These are phyloP conservation scores for Austroboletus novae-zelandiae DNA, from an alignment of 1,284 basidiomycete genomes.

Conservation along the genomic window DNA sequence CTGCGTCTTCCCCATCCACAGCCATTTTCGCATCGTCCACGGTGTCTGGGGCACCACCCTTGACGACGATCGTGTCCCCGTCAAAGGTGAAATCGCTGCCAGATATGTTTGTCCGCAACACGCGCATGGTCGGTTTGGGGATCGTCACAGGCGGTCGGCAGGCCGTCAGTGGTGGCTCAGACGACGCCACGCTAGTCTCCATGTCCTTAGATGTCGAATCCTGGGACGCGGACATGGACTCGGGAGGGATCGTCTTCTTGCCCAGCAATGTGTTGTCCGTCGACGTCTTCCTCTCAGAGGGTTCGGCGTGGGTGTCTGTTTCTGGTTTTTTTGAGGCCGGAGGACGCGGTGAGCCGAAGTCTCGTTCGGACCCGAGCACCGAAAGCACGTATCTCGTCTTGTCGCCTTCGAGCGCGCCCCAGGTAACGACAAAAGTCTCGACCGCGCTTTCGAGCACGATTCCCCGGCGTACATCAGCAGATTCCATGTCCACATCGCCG, in stretches of 20 bases:
- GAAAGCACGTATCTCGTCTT: conserved; percentile 19
- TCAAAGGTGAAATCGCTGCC: conserved; percentile 26
- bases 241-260: too few species aligned
- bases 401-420: conserved; percentile 6
- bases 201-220: not conserved
- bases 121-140: conserved; percentile 4
- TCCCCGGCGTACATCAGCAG: conserved; percentile 11
- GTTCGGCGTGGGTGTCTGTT: not conserved
- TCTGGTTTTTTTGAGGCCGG: conserved; percentile 1
- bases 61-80: conserved; percentile 18
- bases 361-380: conserved; percentile 8
- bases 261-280: too few species aligned
- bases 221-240: not conserved
- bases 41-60: not conserved
- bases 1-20: not conserved
- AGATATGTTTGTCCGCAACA: conserved; percentile 21
- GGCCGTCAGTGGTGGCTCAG: not conserved
- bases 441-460: conserved; percentile 24
- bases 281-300: too few species aligned
- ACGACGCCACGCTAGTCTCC: not conserved
- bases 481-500: conserved; percentile 9
- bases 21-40: conserved; percentile 10
- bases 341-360: not conserved
- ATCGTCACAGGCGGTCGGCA: not conserved
- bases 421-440: conserved; percentile 23